Conservation (phyloP, 1,139 yeast species). For the Debaryomyces fabryi region DNA sequence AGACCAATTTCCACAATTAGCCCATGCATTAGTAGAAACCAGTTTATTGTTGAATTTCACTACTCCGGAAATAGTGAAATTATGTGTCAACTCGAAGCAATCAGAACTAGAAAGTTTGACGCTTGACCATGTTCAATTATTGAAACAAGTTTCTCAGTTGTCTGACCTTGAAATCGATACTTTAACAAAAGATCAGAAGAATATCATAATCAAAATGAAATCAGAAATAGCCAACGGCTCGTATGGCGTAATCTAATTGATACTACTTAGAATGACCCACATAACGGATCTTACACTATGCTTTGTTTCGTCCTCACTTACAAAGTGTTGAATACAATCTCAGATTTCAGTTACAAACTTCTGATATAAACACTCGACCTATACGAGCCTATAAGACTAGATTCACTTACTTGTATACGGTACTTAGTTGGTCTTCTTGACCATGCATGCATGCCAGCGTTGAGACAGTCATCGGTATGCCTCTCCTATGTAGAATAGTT, state of each 20-base stretch:
- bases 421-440: background rate
- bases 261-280: background rate
- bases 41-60: conserved; percentile 62
- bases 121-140: conserved; percentile 52
- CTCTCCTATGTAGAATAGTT: background rate
- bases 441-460: background rate
- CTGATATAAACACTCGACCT: background rate
- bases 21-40: conserved; percentile 81
- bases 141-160: conserved; percentile 59
- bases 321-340: background rate
- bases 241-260: conserved; percentile 33
- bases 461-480: background rate
- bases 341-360: background rate
- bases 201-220: conserved; percentile 39
- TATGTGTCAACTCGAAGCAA: conserved; percentile 37
- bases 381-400: background rate
- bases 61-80: conserved; percentile 55
- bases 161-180: conserved; percentile 63
- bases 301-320: background rate
- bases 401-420: background rate
- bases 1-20: conserved; percentile 73
- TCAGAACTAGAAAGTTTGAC: conserved; percentile 46
- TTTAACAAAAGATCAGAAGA: conserved; percentile 61
- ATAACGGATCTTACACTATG: background rate
- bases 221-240: conserved; percentile 49